Base-by-base conservation (phyloP, 768 basidiomycete genomes). In the Trametes gibbosa region DNA sequence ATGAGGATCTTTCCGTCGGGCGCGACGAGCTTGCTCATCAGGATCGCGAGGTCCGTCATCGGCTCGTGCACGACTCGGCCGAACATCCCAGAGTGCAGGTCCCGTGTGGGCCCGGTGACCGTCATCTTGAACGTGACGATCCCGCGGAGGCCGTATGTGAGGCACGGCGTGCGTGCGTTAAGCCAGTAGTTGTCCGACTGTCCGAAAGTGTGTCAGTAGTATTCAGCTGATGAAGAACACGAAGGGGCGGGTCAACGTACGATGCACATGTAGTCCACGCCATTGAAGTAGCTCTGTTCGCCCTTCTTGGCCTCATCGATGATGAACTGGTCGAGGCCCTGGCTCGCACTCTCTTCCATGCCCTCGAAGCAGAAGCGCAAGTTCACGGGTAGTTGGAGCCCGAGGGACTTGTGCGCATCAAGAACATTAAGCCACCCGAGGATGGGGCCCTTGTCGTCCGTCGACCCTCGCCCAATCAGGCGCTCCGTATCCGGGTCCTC, bases 181-280 rank as follows among this genome's bases (percentile, higher is more conserved):
- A 92, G 75, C 95, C 95, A 97, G 75, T 95, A 96, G 76, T 95
- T 96, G 73, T 97, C 95, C 35, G 87, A 88, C 89, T 91, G 65
- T 25, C n/a, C 25, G 37, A 16, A 7, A 8, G 17, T 8, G 3
- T 8, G n/a, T 16, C 21, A 21, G 21, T 5, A n/a, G 23, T 34
- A 51, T 10, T 25, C 25, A 37, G 46, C 12, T 25, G 17, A 35
- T 2, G 48, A 34, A 34, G 40, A 46, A 32, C 29, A n/a, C n/a
- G n/a, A n/a, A n/a, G n/a, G n/a, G n/a, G n/a, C n/a, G 40, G 41
- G 12, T 4, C 37, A 39, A 76, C 85, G 67, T 66, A 90, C 89
- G 67, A 98, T 98, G 80, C 96, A 98, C 54, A 95, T 89, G 65
- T 88, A 91, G 66, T 97, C 93, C 21, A 94, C 88, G 7, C 88